Evolutionary conservation across 2,329 filamentous ascomycete genomes (phyloP), one percentile per base, ranked within the genome.

Genomic region (Verticillium alfalfae): DNA sequence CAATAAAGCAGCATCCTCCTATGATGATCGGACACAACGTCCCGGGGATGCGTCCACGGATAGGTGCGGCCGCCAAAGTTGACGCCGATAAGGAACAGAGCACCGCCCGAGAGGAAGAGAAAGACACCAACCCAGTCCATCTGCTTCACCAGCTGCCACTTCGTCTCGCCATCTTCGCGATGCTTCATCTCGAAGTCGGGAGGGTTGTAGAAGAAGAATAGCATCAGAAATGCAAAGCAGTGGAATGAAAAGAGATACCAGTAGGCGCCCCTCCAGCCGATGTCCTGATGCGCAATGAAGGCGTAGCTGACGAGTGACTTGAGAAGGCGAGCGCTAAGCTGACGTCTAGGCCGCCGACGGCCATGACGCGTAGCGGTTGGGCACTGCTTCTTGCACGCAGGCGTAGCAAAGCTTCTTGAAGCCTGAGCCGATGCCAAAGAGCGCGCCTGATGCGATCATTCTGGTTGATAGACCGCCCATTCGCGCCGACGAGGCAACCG

Each of bases 361-460:
- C 73, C 26, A 72, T 68, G 62, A 76, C 70, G n/a, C 76, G 68
- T 72, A 74, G 38, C 68, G 69, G 61, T 72, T 75, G 9, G 75
- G 75, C 34, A 78, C 71, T 34, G 75, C 72, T 65, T 77, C 76
- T 66, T 75, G 66, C 12, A 70, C 67, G 16, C 67, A 69, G 39
- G 67, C 75, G 64, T 75, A 78, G 15, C 72, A 70, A 67, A 77
- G 72, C 60, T 79, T 75, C 56, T 76, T 70, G 60, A 78, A 75
- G 1, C 76, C 76, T 22, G 70, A 70, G 5, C 75, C 75, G n/a
- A 72, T 68, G 16, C 76, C 75, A 59, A 79, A 77, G 26, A 79
- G 66, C 10, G 71, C 73, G 15, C 75, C 74, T 18, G 71, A 71
- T 5, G 69, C 73, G 60, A 79, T 77, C 75, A 78, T 78, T 78